Percentiles rank a stretch among this genome's conserved stretches.
These are phyloP conservation scores for Trichoderma citrinoviride DNA, from an alignment of 2,329 filamentous ascomycete genomes.

Conservation along the genomic window DNA sequence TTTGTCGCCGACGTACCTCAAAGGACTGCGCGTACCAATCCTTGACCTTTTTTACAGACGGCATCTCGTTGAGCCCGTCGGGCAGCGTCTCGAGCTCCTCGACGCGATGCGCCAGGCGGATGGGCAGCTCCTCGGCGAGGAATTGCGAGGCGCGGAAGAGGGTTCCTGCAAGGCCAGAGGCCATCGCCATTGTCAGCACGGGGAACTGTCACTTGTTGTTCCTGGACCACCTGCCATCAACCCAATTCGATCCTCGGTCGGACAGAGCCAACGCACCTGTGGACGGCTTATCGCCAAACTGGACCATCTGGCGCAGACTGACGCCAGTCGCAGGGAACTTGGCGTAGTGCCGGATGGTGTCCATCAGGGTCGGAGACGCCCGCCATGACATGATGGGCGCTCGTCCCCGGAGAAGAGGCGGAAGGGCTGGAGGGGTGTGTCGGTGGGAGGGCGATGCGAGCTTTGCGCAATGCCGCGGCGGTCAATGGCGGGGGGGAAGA, in stretches of 20 bases:
- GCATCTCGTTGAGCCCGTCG: conserved; percentile 97
- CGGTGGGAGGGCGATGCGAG: background rate
- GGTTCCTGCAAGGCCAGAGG: conserved; percentile 63
- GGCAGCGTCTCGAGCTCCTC: conserved; percentile 89
- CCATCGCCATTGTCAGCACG: conserved; percentile 60
- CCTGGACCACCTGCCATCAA: background rate
- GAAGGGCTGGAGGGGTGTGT: background rate
- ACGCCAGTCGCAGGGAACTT: conserved; percentile 95
- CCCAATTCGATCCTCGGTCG: conserved; percentile 49
- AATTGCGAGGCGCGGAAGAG: conserved; percentile 98
- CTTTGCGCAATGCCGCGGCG: background rate
- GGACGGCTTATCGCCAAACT: conserved; percentile 93
- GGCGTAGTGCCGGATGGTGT: conserved; percentile 95
- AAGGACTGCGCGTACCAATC: conserved; percentile 99
- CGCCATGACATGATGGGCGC: conserved; percentile 79
- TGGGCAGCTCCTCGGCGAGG: conserved; percentile 95
- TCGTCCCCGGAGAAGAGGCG: conserved; percentile 1
- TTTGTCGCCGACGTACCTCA: conserved; percentile 67
- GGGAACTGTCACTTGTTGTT: background rate
- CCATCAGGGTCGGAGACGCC: conserved; percentile 85
- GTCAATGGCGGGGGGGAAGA: background rate
- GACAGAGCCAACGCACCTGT: conserved; percentile 58
- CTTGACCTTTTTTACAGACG: conserved; percentile 88
- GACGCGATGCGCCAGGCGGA: conserved; percentile 92
- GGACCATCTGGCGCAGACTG: conserved; percentile 97